A percentile compares a stretch with the other conserved stretches of the same genome.
phyloP scores from a whole-genome alignment of 495 filamentous ascomycete species.

The Daldinia loculata region DNA sequence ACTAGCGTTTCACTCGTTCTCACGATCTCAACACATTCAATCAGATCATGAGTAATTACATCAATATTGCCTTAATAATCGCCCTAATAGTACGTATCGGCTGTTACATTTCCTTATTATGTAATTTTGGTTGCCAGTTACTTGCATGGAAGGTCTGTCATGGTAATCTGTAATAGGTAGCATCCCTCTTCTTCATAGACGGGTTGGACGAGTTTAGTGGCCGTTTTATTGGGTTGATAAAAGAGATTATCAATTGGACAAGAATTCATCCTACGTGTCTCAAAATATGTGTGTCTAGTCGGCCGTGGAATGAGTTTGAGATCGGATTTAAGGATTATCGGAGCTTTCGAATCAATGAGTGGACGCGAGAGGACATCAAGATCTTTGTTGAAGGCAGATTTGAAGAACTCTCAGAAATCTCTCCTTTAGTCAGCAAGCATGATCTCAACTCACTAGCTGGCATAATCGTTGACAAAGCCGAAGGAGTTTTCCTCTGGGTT shows the following conservation, averaged over 20 bases:
- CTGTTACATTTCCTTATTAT: too few species aligned
- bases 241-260: slow-evolving; percentile 16
- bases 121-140: too few species aligned
- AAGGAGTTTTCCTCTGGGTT: neutral
- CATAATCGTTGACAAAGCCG: neutral
- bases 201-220: slow-evolving; percentile 57
- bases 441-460: neutral
- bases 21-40: too few species aligned
- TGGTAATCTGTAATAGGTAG: too few species aligned
- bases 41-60: too few species aligned
- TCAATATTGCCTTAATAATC: too few species aligned
- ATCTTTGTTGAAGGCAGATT: slow-evolving; percentile 5
- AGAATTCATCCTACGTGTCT: neutral
- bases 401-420: neutral
- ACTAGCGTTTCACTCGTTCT: too few species aligned
- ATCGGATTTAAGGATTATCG: slow-evolving; percentile 22
- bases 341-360: slow-evolving; percentile 39
- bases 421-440: neutral
- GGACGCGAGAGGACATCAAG: slow-evolving; percentile 41
- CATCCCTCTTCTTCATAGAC: slow-evolving; percentile 63
- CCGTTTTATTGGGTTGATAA: slow-evolving; percentile 16
- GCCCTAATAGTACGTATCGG: too few species aligned
- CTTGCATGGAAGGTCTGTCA: too few species aligned
- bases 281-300: slow-evolving; percentile 37
- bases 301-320: slow-evolving; percentile 29